Evolutionary conservation across 2,329 filamentous ascomycete species (phyloP), one percentile per base, ranked within the genome.

Genomic region (Lojkania enalia): DNA sequence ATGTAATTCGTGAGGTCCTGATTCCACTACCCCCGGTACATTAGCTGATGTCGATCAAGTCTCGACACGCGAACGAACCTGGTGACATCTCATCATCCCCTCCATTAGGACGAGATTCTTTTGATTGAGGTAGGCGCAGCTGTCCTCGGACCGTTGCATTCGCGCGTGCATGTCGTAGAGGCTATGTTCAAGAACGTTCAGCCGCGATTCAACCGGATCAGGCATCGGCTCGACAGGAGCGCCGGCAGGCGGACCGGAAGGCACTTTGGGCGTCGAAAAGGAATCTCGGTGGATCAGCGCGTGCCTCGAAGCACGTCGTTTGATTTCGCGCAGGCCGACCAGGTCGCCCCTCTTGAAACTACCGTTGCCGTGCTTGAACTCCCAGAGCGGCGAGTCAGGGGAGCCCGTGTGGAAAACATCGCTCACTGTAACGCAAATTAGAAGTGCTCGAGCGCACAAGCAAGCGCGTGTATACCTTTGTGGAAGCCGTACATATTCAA

Each of bases 401-500:
- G 88, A 91, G 9, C 90, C 90, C 3, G 90, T 96, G 69, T 97
- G 92, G 66, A 97, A 99, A 16, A 97, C 94, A 69, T 99, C 94
- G 75, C 94, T 96, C 61, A 97, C 94, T 96, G 61, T 30, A 46
- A 40, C 39, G 35, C 15, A 12, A 20, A 37, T 62, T 32, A 60
- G 48, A 44, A 51, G 16, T 12, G 19, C 9, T 39, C n/a, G 16
- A 42, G 16, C 13, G 29, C 35, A 19, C 19, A 33, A 49, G 18
- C 21, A 40, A 42, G 20, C 31, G 7, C 35, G 35, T 58, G 38
- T 53, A 21, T 71, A 95, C 91, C 91, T 87, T 99, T 99, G 69
- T 99, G 94, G 71, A 99, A 99, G 5, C 94, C 94, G 61, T 99
- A 99, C 94, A 99, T 99, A 68, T 99, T 99, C 39, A 99, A 75